These are phyloP conservation scores for Baudoinia panamericana DNA, from an alignment of 495 filamentous ascomycete species.

Conservation along the genomic window DNA sequence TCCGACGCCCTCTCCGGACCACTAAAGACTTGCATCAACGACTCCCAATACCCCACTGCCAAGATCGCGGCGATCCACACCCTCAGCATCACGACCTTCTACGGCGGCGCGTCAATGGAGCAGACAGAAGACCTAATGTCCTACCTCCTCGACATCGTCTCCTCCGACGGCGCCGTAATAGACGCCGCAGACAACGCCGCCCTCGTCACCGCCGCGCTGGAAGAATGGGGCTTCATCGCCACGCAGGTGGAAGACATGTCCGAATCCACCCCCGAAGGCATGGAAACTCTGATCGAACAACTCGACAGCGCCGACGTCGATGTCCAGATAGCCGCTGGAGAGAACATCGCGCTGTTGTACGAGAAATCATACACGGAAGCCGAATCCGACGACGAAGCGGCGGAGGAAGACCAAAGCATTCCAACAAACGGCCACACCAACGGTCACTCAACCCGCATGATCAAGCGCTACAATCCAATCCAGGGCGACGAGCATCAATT, in stretches of 20 bases:
- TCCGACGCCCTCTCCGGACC: slow-evolving; percentile 50
- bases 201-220: slow-evolving; percentile 72
- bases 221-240: slow-evolving; percentile 79
- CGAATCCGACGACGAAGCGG: slow-evolving; percentile 34
- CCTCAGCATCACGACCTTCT: slow-evolving; percentile 58
- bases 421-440: slow-evolving; percentile 4
- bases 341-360: slow-evolving; percentile 80
- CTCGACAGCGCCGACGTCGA: slow-evolving; percentile 58
- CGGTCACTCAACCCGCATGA: slow-evolving; percentile 37
- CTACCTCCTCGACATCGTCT: slow-evolving; percentile 71
- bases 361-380: slow-evolving; percentile 62
- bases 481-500: slow-evolving; percentile 33
- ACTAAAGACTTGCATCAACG: slow-evolving; percentile 58
- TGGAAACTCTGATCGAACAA: slow-evolving; percentile 84
- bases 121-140: slow-evolving; percentile 67
- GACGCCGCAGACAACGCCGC: slow-evolving; percentile 58
- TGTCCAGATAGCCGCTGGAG: slow-evolving; percentile 77
- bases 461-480: slow-evolving; percentile 40
- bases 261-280: slow-evolving; percentile 54
- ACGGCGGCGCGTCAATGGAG: slow-evolving; percentile 60
- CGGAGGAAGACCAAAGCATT: slow-evolving; percentile 19
- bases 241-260: slow-evolving; percentile 74
- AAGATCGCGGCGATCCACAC: slow-evolving; percentile 68
- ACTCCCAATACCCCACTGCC: slow-evolving; percentile 48
- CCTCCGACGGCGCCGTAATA: slow-evolving; percentile 67